A percentile compares a stretch with the other conserved stretches of the same genome.
phyloP scores from a whole-genome alignment of 352 stramenopile species.

The Stephanocyclus meneghinianus region DNA sequence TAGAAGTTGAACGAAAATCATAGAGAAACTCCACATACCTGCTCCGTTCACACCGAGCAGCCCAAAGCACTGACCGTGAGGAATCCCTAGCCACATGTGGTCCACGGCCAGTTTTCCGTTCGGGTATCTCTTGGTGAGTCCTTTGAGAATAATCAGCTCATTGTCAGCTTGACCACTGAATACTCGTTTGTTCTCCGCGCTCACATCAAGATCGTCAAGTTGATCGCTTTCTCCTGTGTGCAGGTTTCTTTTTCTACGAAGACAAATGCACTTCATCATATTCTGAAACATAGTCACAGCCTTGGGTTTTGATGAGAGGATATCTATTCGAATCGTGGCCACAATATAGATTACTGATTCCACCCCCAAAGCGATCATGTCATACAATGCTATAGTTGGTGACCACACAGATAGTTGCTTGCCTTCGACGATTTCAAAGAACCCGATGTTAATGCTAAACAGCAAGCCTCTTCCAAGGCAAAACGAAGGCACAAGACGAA shows the following conservation, averaged over 20 bases:
- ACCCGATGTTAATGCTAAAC: conserved; percentile 69
- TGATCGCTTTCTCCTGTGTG: conserved; percentile 26
- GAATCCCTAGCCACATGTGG: conserved; percentile 76
- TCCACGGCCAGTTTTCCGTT: conserved; percentile 81
- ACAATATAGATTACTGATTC: conserved; percentile 67
- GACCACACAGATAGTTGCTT: conserved; percentile 56
- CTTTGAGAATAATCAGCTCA: conserved; percentile 79
- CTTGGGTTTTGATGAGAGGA: conserved; percentile 66
- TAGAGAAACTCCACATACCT: not conserved
- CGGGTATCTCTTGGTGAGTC: conserved; percentile 85
- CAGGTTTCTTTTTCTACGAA: conserved; percentile 9
- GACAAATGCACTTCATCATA: conserved; percentile 42
- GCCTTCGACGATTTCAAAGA: conserved; percentile 49
- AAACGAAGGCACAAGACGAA: conserved; percentile 72
- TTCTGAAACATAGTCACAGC: conserved; percentile 32
- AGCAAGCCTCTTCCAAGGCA: conserved; percentile 67
- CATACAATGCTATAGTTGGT: conserved; percentile 57
- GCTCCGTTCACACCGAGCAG: conserved; percentile 63
- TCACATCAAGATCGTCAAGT: conserved; percentile 71
- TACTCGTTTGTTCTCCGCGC: conserved; percentile 68
- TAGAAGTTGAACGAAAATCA: not conserved
- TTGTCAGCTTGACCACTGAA: conserved; percentile 59
- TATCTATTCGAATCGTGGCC: conserved; percentile 73
- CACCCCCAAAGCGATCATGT: conserved; percentile 71
- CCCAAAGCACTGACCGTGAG: conserved; percentile 83